These are phyloP conservation scores for Lasiosphaeria ovina DNA, from an alignment of 495 filamentous ascomycete species.

Conservation along the genomic window DNA sequence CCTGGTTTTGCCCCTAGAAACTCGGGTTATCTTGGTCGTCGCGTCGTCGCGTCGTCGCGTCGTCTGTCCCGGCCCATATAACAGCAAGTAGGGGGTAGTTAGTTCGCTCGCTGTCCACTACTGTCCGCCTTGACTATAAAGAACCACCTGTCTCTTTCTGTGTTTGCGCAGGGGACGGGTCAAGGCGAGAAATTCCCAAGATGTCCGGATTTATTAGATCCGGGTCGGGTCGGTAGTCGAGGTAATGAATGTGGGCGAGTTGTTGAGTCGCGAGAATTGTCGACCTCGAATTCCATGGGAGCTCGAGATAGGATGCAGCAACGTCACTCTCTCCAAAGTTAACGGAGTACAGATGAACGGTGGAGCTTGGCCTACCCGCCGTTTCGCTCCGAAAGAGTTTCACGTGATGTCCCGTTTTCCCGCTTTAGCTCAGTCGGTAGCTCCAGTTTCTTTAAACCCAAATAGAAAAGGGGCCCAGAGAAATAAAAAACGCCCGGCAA, in stretches of 20 bases:
- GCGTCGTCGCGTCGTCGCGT: neutral
- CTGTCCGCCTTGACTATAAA: no score
- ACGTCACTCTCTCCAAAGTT: constrained; percentile 6
- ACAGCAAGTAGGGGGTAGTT: neutral
- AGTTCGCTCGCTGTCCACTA: neutral
- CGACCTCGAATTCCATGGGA: neutral
- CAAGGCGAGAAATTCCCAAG: no score
- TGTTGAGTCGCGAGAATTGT: neutral
- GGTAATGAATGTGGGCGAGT: neutral
- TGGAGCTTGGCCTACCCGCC: neutral
- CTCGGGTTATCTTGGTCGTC: neutral
- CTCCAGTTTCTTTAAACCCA: no score
- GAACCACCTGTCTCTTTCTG: no score
- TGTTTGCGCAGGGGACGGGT: no score
- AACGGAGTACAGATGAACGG: neutral
- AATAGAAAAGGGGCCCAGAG: neutral
- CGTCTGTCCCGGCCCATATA: neutral
- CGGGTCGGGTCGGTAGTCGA: no score
- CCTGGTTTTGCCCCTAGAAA: neutral
- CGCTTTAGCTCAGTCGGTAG: no score
- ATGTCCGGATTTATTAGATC: no score
- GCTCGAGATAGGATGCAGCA: neutral
- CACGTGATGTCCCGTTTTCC: no score
- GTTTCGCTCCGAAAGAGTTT: no score
- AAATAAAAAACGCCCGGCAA: neutral